Conservation (phyloP, 169 alveolate species). For the Eimeria necatrix region DNA sequence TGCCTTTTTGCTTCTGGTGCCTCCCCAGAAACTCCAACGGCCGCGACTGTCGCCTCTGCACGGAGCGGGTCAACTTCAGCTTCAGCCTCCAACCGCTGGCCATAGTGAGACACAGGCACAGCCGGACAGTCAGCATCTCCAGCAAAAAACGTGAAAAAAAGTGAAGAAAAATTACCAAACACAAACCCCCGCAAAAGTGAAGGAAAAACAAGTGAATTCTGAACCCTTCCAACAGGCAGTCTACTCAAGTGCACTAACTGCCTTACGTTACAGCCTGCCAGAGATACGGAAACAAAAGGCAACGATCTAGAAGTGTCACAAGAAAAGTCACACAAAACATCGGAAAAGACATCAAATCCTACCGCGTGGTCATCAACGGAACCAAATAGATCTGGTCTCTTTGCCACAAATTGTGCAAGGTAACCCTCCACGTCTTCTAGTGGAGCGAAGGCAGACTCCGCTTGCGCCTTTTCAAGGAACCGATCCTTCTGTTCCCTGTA, state of each 20-base stretch:
- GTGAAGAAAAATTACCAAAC: neutral
- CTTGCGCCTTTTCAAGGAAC: slow-evolving; percentile 92
- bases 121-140: neutral
- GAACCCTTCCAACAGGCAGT: no score
- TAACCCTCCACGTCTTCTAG: slow-evolving; percentile 92
- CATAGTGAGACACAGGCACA: neutral
- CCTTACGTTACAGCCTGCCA: neutral
- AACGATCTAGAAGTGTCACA: neutral
- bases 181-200: neutral
- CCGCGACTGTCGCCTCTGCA: slow-evolving; percentile 36
- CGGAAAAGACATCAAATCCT: neutral
- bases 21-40: neutral
- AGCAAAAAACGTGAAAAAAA: neutral
- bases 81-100: slow-evolving; percentile 59
- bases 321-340: neutral
- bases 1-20: slow-evolving; percentile 72
- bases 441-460: slow-evolving; percentile 93
- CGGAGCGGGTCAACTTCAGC: slow-evolving; percentile 55
- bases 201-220: no score
- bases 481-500: slow-evolving; percentile 89
- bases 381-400: slow-evolving; percentile 95
- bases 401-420: slow-evolving; percentile 91
- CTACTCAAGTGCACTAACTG: no score
- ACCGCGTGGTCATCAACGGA: slow-evolving; percentile 93
- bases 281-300: neutral